Evolutionary conservation across 306 rosid genomes (phyloP), one percentile per base, ranked within the genome.

Genomic region (Quercus wislizeni): DNA sequence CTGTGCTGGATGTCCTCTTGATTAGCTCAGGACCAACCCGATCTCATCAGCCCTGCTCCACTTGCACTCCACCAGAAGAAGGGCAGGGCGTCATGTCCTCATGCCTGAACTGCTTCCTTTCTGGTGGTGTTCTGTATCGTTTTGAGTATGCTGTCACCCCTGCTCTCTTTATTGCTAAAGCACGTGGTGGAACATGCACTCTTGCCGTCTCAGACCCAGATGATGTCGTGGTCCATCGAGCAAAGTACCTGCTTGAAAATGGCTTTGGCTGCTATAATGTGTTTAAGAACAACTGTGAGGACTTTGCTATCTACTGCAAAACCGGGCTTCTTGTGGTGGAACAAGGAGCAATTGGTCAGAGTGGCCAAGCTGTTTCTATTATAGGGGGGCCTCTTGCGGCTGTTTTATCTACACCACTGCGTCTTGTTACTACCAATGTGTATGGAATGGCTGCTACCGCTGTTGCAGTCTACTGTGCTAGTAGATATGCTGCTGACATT

Each of bases 381-480:
- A 89, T 94, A n/a, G 99, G 98, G 10, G 99, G 97, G 3, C 98
- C 97, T 78, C 87, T 95, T 20, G 94, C 98, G 0, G 99, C 99
- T 0, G 94, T 91, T 74, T 71, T 95, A 25, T 89, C 98, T 1
- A 74, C 96, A 0, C 99, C 99, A 0, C 76, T 92, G 82, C 92
- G 96, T 18, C 81, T 95, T 0, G 85, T 95, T 15, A 95, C 96
- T 6, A 83, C 95, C 8, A 95, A 92, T 14, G 54, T 90, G 19
- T 92, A 92, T 67, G 98, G 98, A 69, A 92, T 88, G 96, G 97
- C 86, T 0, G 95, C 90, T 10, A 87, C 94, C 0, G 97, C 97
- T 0, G 35, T 88, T 14, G 93, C 90, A 31, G 92, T 92, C 3
- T 95, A 95, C 81, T 95, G 99, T 76, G 95, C 86, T 2, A 95